A percentile compares a stretch with the other conserved stretches of the same genome.
These are phyloP conservation scores for Claviceps sorghi DNA, from an alignment of 2,329 filamentous ascomycete genomes.

Conservation along the genomic window DNA sequence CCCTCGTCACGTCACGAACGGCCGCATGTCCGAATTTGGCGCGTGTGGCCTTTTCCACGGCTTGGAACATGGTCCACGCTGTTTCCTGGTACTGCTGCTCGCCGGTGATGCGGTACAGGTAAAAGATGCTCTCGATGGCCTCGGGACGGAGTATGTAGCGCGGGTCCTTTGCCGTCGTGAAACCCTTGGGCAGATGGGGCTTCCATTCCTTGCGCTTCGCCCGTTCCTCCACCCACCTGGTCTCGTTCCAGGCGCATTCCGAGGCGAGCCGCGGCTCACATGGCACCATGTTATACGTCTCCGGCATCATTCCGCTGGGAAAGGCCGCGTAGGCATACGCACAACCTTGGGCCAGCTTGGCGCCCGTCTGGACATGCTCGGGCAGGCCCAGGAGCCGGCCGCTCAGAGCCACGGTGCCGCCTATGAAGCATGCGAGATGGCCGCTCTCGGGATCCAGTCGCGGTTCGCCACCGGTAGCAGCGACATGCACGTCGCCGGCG, in stretches of 20 bases:
- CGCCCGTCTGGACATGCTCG: constrained; percentile 28
- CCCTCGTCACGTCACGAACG: constrained; percentile 41
- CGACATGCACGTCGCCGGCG: constrained; percentile 24
- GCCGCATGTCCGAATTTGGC: constrained; percentile 47
- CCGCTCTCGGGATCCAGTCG: constrained; percentile 21
- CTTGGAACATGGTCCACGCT: constrained; percentile 59
- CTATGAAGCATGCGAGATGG: constrained; percentile 36
- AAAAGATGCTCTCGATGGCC: constrained; percentile 68
- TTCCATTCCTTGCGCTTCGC: constrained; percentile 7
- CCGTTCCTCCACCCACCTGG: constrained; percentile 40
- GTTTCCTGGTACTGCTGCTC: constrained; percentile 47
- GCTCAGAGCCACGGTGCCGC: constrained; percentile 35
- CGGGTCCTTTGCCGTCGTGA: constrained; percentile 37
- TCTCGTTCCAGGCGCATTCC: constrained; percentile 21
- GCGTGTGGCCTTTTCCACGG: constrained; percentile 42
- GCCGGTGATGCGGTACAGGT: constrained; percentile 59
- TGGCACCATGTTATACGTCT: constrained; percentile 28
- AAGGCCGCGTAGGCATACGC: constrained; percentile 35
- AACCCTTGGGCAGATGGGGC: constrained; percentile 33
- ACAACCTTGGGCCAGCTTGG: constrained; percentile 34
- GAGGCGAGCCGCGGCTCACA: constrained; percentile 17
- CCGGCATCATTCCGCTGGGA: constrained; percentile 37
- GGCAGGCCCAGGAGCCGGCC: constrained; percentile 27
- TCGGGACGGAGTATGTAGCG: constrained; percentile 58
- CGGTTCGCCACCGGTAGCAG: constrained; percentile 9